Evolutionary conservation across 306 rosid genomes (phyloP), one percentile per base, ranked within the genome.

Genomic region (Rosa chinensis): DNA sequence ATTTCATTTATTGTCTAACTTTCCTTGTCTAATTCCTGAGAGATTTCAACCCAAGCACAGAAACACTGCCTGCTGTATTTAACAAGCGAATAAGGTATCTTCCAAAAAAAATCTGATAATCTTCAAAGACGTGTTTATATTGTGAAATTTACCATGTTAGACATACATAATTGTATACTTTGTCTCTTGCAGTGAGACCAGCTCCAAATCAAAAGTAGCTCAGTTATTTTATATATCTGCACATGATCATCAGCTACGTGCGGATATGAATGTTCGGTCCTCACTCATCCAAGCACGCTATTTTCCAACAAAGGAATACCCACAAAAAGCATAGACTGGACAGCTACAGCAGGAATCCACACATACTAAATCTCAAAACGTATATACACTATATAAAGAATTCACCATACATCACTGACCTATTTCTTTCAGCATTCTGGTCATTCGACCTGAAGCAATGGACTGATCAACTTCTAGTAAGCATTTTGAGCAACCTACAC

Each of bases 401-500:
- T 55, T 6, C 49, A 68, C 79, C 84, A 72, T 43, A 45, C 43
- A 77, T 20, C 75, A 70, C 10, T 80, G n/a, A 52, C 58, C 58
- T 17, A 52, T 4, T 52, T 17, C 21, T 52, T 52, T 52, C 58
- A 52, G n/a, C 58, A 17, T 52, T 52, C 21, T 17, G 58, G 21
- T 52, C 58, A 52, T 52, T 52, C 73, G 52, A 47, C 69, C 74
- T 39, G 63, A 72, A 42, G 21, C 69, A 52, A 43, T 45, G 43
- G 45, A n/a, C 4, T 6, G 44, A 50, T 67, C 39, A 76, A n/a
- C 28, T 45, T 43, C 80, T 6, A 28, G 8, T 45, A 43, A 69
- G 25, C 89, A 86, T 12, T 23, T 48, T 6, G 42, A 4, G 77
- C 89, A 86, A 52, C 86, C 68, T 10, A 83, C 32, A 1, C 77